Base-by-base conservation (phyloP, 768 basidiomycete species). In the Hericium rajendrae region DNA sequence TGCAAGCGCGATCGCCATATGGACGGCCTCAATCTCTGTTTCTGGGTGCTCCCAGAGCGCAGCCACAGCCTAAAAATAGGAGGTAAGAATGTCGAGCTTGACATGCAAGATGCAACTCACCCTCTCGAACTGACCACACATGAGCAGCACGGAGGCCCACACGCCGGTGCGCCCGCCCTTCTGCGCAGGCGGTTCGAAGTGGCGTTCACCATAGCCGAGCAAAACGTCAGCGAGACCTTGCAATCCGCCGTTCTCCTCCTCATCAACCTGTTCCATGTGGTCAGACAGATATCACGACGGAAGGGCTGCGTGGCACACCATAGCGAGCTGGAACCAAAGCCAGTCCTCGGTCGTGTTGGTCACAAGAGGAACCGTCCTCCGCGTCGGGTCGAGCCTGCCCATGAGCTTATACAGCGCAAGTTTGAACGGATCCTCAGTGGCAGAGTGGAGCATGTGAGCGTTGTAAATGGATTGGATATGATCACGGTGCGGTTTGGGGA, bases 271-370 rank as follows among this genome's bases (percentile, higher is more conserved):
- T 16, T 39, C 13, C 18, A 60, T 6, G 53, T 57, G 4, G 51
- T 38, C 22, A 50, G 38, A 28, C 16, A 11, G 28, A 24, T n/a
- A 41, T 20, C 15, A 13, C 3, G 22, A 51, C 49, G 9, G 6
- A 6, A 12, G 48, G 4, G n/a, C 1, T 51, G 13, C 57, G n/a
- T 10, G 38, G 61, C 73, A 32, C 51, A 84, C 89, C 82, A 97
- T 88, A 1, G 86, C 79, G 13, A 98, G 78, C 72, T 99, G 94
- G 76, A 94, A 86, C 95, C 95, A 99, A 38, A 97, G 75, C 95
- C 95, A 99, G 70, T 99, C 97, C 68, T 97, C 97, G 2, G 91
- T 94, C 1, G 94, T 94, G 10, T 81, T 80, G 0, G 94, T 97
- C 4, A 97, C 92, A 41, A 85, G 82, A 5, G 84, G 80, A 2